Evolutionary conservation across 768 basidiomycete genomes (phyloP).

Genomic region (Termitomyces sp.): DNA sequence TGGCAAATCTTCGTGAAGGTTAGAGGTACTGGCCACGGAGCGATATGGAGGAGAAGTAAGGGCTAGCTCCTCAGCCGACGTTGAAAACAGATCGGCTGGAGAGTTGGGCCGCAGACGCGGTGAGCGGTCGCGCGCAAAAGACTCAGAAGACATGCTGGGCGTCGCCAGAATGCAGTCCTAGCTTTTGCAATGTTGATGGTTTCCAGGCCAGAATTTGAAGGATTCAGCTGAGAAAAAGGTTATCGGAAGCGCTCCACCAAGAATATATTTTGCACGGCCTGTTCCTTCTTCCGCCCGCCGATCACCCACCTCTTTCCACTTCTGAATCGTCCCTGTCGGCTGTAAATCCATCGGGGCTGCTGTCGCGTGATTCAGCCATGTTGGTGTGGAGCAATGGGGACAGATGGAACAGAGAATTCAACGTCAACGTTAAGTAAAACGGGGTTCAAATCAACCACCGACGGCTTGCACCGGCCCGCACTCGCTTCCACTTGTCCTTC

Average conservation of each 20-base stretch:
- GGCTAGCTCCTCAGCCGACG: constrained; percentile 11
- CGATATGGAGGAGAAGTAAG: constrained; percentile 33
- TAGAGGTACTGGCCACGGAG: constrained; percentile 26
- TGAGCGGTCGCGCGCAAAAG: not conserved
- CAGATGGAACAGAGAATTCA: not conserved
- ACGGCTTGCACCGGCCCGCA: not conserved
- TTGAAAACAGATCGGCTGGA: constrained; percentile 8
- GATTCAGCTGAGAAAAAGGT: not conserved
- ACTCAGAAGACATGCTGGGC: not conserved
- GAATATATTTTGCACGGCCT: not conserved
- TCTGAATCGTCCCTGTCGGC: not conserved
- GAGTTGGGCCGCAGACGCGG: not conserved
- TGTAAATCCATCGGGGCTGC: not conserved
- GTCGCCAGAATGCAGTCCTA: not conserved
- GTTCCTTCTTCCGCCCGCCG: not conserved
- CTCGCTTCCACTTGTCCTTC: not conserved
- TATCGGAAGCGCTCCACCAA: not conserved
- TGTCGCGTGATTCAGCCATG: not conserved
- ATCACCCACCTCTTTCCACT: not conserved
- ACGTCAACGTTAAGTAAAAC: too few relatives aligned
- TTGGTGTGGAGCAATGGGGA: not conserved
- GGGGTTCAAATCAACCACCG: not conserved
- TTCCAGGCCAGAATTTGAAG: constrained; percentile 4
- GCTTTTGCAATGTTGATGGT: constrained; percentile 1
- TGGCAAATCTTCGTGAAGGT: constrained; percentile 18